These are phyloP conservation scores for Diaporthe sp. DNA, from an alignment of 2,329 filamentous ascomycete genomes.

Conservation along the genomic window DNA sequence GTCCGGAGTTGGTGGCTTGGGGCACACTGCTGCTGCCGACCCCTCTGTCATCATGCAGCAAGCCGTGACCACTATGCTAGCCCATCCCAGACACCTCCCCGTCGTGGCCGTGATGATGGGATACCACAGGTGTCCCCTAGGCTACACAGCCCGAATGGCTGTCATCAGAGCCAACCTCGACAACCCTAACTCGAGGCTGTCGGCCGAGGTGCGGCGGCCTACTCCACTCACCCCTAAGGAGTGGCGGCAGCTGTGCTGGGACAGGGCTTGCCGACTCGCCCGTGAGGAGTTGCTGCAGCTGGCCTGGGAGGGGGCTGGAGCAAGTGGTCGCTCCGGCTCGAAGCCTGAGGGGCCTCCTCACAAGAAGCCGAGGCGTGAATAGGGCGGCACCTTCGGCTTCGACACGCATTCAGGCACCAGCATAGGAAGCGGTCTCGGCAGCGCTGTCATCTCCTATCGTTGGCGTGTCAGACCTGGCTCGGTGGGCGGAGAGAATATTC, in stretches of 20 bases:
- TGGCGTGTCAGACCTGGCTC: background rate
- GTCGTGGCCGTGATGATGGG: too few relatives aligned
- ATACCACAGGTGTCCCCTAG: background rate
- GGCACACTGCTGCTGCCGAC: too few relatives aligned
- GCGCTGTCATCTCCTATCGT: background rate
- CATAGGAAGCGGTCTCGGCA: background rate
- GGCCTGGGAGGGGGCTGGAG: too few relatives aligned
- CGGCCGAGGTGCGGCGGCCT: background rate
- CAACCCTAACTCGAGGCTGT: background rate
- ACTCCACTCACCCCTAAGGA: too few relatives aligned
- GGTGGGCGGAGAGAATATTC: too few relatives aligned
- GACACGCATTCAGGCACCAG: background rate
- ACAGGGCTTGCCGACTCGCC: too few relatives aligned
- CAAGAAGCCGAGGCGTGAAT: background rate
- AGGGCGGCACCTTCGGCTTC: background rate
- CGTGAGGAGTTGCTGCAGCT: background rate
- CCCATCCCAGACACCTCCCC: too few relatives aligned
- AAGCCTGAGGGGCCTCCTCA: background rate
- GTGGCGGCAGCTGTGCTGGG: background rate
- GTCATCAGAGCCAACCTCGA: background rate
- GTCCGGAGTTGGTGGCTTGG: too few relatives aligned
- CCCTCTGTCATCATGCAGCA: too few relatives aligned
- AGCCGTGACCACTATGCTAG: too few relatives aligned
- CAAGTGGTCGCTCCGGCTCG: background rate
- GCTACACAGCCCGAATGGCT: background rate